Base-by-base conservation (phyloP, 2,329 filamentous ascomycete species). In the Nannizziopsis barbatae region DNA sequence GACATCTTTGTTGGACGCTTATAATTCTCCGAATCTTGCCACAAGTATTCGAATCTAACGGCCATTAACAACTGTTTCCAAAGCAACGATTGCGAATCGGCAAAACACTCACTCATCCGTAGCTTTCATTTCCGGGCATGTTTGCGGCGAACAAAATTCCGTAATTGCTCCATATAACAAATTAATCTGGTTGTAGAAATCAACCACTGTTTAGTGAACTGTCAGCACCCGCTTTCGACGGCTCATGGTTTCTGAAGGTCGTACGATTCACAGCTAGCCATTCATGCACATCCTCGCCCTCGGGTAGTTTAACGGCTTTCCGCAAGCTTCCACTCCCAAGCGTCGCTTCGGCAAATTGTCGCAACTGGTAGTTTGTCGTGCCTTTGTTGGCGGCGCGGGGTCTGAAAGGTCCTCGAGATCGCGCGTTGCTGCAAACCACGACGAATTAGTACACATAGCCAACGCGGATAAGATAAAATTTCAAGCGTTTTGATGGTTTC, bases 111-210 rank as follows among this genome's bases (percentile, higher is more conserved):
- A 92, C 84, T 98, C 92, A 71, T 98, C 93, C 8, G 92, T 98
- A n/a, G 92, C 92, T 70, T 98, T 98, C 92, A 98, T 98, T 71
- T 96, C 92, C 0, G 92, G 92, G 66, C 92, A 98, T 55, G 88
- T 88, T 65, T 92, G 84, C 30, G 92, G 90, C 20, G 92, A 96
- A 75, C 92, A 98, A 70, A 98, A 98, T 65, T 98, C 92, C 52
- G 92, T 98, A 64, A 98, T 98, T 56, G 92, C 92, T 51, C 93
- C 93, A 66, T 98, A 98, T 51, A 98, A 82, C 32, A 98, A 78
- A 71, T 98, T 98, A 74, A 98, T 94, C 70, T 98, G 92, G 73
- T 98, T 98, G 79, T 98, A 98, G 70, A 98, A 98, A 70, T 98
- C 92, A 72, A 98, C 92, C 73, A 98, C 89, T 95, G 20, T 41